Percentiles rank a stretch among this genome's conserved stretches.
Conservation (phyloP, 2,329 filamentous ascomycete species). For the Ophiosphaerella narmari region DNA sequence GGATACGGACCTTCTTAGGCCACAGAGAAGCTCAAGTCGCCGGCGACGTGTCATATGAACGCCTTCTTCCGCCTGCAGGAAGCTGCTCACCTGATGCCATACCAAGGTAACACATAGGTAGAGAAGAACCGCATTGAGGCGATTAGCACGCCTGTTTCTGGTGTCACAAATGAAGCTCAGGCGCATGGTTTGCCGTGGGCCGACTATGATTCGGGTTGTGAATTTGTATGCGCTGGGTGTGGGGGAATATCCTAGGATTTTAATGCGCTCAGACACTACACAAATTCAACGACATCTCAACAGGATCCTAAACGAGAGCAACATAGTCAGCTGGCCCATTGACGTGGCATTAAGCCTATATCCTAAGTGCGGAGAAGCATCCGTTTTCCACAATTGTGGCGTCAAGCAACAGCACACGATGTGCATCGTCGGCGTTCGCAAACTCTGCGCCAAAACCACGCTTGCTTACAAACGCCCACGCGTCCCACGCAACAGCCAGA, state of each 20-base stretch:
- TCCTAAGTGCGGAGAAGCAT: not conserved
- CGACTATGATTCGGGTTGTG: slow-evolving; percentile 23
- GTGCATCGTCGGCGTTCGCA: no score
- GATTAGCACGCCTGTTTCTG: slow-evolving; percentile 1
- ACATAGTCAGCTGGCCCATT: not conserved
- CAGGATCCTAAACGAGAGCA: slow-evolving; percentile 3
- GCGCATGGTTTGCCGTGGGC: slow-evolving; percentile 20
- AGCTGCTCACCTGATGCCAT: slow-evolving; percentile 52
- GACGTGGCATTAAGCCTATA: not conserved
- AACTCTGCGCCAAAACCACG: not conserved
- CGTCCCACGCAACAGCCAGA: slow-evolving; percentile 12
- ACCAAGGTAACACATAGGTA: slow-evolving; percentile 25
- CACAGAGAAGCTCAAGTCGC: slow-evolving; percentile 48
- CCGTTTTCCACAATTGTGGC: no score
- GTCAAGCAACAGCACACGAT: no score
- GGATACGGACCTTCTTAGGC: slow-evolving; percentile 78
- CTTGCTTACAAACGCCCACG: not conserved
- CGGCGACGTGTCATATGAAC: slow-evolving; percentile 52
- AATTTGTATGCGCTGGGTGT: slow-evolving; percentile 14
- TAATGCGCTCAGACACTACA: slow-evolving; percentile 30
- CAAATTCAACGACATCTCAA: slow-evolving; percentile 21
- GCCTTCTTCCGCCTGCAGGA: slow-evolving; percentile 53
- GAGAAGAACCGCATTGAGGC: slow-evolving; percentile 5
- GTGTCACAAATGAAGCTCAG: slow-evolving; percentile 16
- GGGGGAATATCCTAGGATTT: slow-evolving; percentile 15